These are phyloP conservation scores for Thoreauomyces humboldtii DNA, from an alignment of 192 early-diverging fungal species.

Conservation along the genomic window DNA sequence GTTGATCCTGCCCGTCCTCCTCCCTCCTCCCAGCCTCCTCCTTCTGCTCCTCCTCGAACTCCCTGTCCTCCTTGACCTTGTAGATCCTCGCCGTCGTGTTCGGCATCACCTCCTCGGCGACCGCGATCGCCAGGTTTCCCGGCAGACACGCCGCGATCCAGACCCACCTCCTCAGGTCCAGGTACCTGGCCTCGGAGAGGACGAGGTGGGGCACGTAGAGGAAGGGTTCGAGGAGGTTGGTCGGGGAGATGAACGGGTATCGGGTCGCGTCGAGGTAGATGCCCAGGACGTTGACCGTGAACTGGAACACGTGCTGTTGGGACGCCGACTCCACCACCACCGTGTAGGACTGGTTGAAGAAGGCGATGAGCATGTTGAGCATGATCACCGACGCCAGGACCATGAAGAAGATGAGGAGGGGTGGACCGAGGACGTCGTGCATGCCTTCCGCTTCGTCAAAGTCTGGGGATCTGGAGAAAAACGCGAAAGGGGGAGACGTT, in stretches of 20 bases:
- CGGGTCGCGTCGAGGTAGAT: constrained; percentile 36
- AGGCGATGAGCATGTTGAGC: constrained; percentile 33
- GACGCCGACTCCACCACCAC: constrained; percentile 18
- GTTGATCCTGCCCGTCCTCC: not conserved
- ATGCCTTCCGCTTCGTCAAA: constrained; percentile 22
- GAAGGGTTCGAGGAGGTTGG: constrained; percentile 18
- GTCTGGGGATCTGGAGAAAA: constrained; percentile 8
- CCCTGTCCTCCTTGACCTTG: constrained; percentile 18
- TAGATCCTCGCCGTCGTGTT: constrained; percentile 26
- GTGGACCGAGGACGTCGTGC: constrained; percentile 19
- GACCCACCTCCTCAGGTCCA: not conserved
- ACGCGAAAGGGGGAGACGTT: not conserved
- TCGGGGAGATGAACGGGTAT: constrained; percentile 27
- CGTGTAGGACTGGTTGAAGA: constrained; percentile 27
- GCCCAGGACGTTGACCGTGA: constrained; percentile 27
- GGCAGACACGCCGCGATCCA: constrained; percentile 18
- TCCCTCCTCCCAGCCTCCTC: not conserved
- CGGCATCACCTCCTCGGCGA: constrained; percentile 9
- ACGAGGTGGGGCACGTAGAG: not conserved
- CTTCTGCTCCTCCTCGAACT: constrained; percentile 30
- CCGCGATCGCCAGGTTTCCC: constrained; percentile 9
- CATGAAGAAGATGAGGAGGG: constrained; percentile 24
- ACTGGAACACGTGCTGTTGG: constrained; percentile 27
- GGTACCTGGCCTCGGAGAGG: constrained; percentile 18
- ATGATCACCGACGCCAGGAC: constrained; percentile 23